These are phyloP conservation scores for Kodamaea lidongshanica DNA, from an alignment of 805 yeast genomes.

Conservation along the genomic window DNA sequence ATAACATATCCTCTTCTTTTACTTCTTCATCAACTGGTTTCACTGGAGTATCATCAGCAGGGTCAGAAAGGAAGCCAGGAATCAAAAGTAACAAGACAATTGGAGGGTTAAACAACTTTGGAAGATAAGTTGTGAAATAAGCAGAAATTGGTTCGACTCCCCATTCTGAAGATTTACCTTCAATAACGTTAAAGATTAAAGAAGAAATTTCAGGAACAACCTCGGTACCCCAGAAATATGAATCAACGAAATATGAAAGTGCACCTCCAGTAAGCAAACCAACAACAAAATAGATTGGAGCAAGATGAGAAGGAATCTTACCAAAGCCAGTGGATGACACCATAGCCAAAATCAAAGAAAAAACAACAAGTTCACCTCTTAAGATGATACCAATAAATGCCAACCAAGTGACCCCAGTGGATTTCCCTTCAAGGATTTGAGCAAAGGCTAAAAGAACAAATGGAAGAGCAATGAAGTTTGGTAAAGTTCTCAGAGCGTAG, in stretches of 20 bases:
- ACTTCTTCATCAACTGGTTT: too few relatives aligned
- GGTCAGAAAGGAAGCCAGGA: slow-evolving; percentile 39
- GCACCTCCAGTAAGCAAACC: slow-evolving; percentile 52
- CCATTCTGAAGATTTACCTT: slow-evolving; percentile 74
- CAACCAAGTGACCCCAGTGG: slow-evolving; percentile 44
- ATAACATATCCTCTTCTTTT: not conserved
- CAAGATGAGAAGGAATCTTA: slow-evolving; percentile 38
- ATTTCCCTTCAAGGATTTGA: slow-evolving; percentile 44
- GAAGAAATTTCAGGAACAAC: slow-evolving; percentile 73
- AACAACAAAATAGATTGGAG: slow-evolving; percentile 31
- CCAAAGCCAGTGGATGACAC: slow-evolving; percentile 41
- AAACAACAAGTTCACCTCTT: slow-evolving; percentile 61
- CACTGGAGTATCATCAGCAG: slow-evolving; percentile 32
- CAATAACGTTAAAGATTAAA: slow-evolving; percentile 67
- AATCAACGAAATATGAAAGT: slow-evolving; percentile 51
- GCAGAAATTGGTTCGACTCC: slow-evolving; percentile 72
- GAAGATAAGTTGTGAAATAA: slow-evolving; percentile 53
- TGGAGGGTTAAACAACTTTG: slow-evolving; percentile 36
- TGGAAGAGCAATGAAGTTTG: slow-evolving; percentile 83
- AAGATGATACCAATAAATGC: slow-evolving; percentile 63
- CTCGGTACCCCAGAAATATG: slow-evolving; percentile 62
- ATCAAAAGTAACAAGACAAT: slow-evolving; percentile 35
- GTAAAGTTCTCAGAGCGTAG: slow-evolving; percentile 79
- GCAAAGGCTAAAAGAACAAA: slow-evolving; percentile 53
- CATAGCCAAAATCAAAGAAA: slow-evolving; percentile 44